Evolutionary conservation across 352 stramenopile genomes (phyloP).

Genomic region (Blastocystis sp.): DNA sequence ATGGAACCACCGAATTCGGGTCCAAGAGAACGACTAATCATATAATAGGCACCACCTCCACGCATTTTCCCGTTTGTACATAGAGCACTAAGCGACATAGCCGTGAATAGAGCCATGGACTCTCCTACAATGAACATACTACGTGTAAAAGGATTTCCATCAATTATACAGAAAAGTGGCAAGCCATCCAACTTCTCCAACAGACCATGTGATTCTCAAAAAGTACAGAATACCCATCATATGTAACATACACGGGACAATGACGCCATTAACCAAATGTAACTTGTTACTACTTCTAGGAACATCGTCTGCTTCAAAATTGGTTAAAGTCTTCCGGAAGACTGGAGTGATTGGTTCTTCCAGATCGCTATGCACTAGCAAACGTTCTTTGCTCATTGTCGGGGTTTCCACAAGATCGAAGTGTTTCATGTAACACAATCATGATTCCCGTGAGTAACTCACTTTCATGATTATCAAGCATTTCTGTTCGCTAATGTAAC

Average conservation of each 20-base stretch:
- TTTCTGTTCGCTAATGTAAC: too few species aligned
- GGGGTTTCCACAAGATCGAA: too few species aligned
- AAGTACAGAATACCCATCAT: slow-evolving; percentile 79
- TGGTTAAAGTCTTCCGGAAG: slow-evolving; percentile 17
- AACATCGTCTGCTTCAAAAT: slow-evolving; percentile 36
- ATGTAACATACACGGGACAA: slow-evolving; percentile 75
- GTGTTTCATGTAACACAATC: too few species aligned
- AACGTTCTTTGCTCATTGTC: background rate
- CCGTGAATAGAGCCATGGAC: slow-evolving; percentile 71
- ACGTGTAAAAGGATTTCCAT: slow-evolving; percentile 64
- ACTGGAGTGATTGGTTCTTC: background rate
- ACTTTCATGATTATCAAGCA: too few species aligned
- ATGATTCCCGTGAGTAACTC: too few species aligned
- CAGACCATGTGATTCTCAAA: slow-evolving; percentile 72
- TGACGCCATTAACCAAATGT: slow-evolving; percentile 69
- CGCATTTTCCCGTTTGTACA: slow-evolving; percentile 74
- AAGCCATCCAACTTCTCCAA: slow-evolving; percentile 72
- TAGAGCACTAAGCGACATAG: slow-evolving; percentile 73
- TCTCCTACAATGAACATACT: slow-evolving; percentile 67
- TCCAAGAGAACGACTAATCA: slow-evolving; percentile 69
- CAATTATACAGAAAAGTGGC: slow-evolving; percentile 71
- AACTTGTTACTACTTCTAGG: slow-evolving; percentile 64
- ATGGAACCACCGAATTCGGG: slow-evolving; percentile 74
- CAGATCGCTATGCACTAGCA: slow-evolving; percentile 3
- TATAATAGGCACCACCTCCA: slow-evolving; percentile 67